A percentile compares a stretch with the other conserved stretches of the same genome.
Evolutionary conservation across 2,329 filamentous ascomycete species (phyloP).

Genomic region (Septoria linicola): DNA sequence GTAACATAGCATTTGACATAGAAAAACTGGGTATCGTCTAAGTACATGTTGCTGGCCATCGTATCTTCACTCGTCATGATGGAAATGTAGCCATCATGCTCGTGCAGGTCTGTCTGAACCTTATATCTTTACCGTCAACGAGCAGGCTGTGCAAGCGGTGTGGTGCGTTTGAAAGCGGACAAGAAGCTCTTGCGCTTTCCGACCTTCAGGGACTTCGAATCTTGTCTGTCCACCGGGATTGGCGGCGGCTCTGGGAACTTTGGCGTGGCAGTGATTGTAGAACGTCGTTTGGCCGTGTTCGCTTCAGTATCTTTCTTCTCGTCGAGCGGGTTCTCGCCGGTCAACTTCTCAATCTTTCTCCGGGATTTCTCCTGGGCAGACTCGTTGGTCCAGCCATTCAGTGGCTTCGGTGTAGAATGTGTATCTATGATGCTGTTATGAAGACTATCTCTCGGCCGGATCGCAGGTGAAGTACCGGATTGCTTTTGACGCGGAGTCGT

Average conservation of each 20-base stretch:
- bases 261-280: constrained; percentile 31
- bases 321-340: constrained; percentile 1
- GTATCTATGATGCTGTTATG: neutral
- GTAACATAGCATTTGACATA: neutral
- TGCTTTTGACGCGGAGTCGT: constrained; percentile 7
- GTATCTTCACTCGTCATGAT: no score
- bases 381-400: constrained; percentile 10
- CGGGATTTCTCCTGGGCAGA: constrained; percentile 7
- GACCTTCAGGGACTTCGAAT: constrained; percentile 33
- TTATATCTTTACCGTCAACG: no score
- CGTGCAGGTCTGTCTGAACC: neutral
- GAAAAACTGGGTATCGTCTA: constrained; percentile 9
- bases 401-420: neutral
- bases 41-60: no score
- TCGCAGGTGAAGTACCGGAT: neutral
- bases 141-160: constrained; percentile 1
- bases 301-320: constrained; percentile 22
- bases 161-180: constrained; percentile 41
- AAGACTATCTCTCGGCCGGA: neutral
- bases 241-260: constrained; percentile 27
- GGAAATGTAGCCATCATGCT: neutral
- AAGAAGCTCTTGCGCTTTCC: constrained; percentile 51
- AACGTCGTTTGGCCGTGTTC: constrained; percentile 35
- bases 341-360: constrained; percentile 15
- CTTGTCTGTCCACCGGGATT: constrained; percentile 10